Evolutionary conservation across 495 filamentous ascomycete genomes (phyloP).

Genomic region (Letharia lupina): DNA sequence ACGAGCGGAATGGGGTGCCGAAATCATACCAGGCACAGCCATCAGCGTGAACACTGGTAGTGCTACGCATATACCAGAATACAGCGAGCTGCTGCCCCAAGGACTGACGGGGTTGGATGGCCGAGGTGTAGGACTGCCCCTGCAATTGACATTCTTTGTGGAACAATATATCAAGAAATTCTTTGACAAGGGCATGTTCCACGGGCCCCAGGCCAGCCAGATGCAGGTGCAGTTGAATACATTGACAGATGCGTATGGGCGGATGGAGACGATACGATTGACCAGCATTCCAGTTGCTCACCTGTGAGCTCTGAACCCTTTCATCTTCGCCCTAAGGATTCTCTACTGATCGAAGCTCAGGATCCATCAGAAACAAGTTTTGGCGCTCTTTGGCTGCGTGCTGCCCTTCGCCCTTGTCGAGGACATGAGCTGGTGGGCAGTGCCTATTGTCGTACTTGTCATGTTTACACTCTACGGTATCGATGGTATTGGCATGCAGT

Average conservation of each 20-base stretch:
- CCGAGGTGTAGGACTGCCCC: conserved; percentile 54
- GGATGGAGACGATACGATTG: conserved; percentile 65
- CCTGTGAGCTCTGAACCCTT: conserved; percentile 38
- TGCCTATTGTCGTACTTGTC: conserved; percentile 58
- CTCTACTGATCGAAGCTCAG: conserved; percentile 25
- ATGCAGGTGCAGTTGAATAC: conserved; percentile 56
- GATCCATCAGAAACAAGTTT: conserved; percentile 69
- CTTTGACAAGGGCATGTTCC: conserved; percentile 50
- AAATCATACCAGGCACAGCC: conserved; percentile 37
- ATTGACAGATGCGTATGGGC: conserved; percentile 56
- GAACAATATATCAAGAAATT: conserved; percentile 60
- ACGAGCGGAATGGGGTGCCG: conserved; percentile 61
- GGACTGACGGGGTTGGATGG: conserved; percentile 54
- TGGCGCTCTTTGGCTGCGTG: conserved; percentile 62
- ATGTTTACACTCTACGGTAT: conserved; percentile 70
- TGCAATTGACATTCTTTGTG: conserved; percentile 59
- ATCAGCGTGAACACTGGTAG: conserved; percentile 35
- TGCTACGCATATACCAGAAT: conserved; percentile 48
- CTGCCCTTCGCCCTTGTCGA: conserved; percentile 67
- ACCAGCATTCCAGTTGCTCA: conserved; percentile 71
- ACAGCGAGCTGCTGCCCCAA: conserved; percentile 50
- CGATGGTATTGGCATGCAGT: conserved; percentile 62
- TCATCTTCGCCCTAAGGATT: neutral
- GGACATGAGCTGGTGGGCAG: conserved; percentile 65
- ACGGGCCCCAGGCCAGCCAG: conserved; percentile 52